Evolutionary conservation across 192 early-diverging fungal genomes (phyloP), one percentile per base, ranked within the genome.

Genomic region (Backusella tuberculispora): DNA sequence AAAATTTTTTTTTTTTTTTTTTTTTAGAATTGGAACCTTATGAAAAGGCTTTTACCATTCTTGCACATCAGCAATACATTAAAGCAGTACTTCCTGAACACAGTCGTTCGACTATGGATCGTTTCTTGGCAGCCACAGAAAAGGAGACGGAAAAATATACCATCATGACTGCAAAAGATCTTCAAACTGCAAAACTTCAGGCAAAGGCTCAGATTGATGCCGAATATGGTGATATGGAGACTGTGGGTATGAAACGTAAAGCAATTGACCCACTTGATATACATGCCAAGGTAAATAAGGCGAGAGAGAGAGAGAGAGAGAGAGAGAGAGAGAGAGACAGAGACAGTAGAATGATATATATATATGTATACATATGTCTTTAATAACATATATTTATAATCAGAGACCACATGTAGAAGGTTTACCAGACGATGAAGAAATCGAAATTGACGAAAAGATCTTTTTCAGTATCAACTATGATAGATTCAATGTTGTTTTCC

Each of bases 381-480:
- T 34, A 34, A 34, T 34, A 34, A 34, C 29, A 34, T 34, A 34
- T 34, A 1, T 43, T 43, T 43, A 9, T 10, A 43, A 43, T 24
- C 26, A 60, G 53, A 60, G 53, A 60, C 21, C 53, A 12, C 53
- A 60, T 60, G 26, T 60, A 4, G 53, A 60, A 14, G 53, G 53
- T 13, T 24, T 60, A 13, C 53, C 53, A 1, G 76, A 63, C 45
- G 79, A 78, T 4, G 81, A 83, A 46, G 68, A 78, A 8, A 75
- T 83, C 29, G 83, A 82, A 53, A 80, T 87, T 19, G 90, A 91
- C 56, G 80, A 88, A 19, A 85, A 87, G 43, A 81, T 89, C 43
- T 90, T 80, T 64, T 93, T 93, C 79, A 82, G 83, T 50, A 74
- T 91, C 46, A 92, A 93, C 73, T 87, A 81, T 76, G 90, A 91